Evolutionary conservation across 805 yeast genomes (phyloP).

Genomic region (Monosporozyma unispora): DNA sequence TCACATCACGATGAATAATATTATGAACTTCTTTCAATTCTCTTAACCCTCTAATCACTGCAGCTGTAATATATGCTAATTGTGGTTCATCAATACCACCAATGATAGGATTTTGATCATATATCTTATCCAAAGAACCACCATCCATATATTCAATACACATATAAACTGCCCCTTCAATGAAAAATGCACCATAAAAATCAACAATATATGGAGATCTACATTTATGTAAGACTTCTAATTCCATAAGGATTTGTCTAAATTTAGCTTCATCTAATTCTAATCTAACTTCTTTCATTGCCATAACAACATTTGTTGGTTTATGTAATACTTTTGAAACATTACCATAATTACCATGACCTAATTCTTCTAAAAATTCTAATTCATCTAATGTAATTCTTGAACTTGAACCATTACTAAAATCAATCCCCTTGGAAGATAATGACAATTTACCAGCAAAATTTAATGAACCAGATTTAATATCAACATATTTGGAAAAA

Average conservation of each 20-base stretch:
- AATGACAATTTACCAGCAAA: conserved; percentile 90
- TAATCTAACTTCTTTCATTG: conserved; percentile 91
- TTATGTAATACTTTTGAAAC: conserved; percentile 88
- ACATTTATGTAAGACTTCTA: conserved; percentile 88
- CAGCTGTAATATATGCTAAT: conserved; percentile 68
- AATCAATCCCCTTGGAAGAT: conserved; percentile 86
- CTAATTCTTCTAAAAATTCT: conserved; percentile 77
- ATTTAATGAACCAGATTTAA: conserved; percentile 83
- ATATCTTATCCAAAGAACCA: conserved; percentile 82
- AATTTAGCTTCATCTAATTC: conserved; percentile 92
- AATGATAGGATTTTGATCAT: conserved; percentile 40
- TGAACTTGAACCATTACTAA: conserved; percentile 80
- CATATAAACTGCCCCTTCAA: conserved; percentile 96
- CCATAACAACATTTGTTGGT: conserved; percentile 89
- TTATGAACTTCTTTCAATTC: conserved; percentile 83
- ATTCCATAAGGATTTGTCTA: conserved; percentile 90
- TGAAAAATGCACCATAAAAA: conserved; percentile 94
- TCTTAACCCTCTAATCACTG: conserved; percentile 72
- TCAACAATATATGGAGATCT: conserved; percentile 86
- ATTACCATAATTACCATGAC: conserved; percentile 94
- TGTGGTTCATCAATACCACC: conserved; percentile 68
- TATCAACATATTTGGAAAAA: conserved; percentile 81
- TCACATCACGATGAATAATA: conserved; percentile 92
- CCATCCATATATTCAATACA: conserved; percentile 98
- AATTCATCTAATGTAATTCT: conserved; percentile 78